phyloP scores from a whole-genome alignment of 768 basidiomycete genomes.

The Termitomyces sp. region DNA sequence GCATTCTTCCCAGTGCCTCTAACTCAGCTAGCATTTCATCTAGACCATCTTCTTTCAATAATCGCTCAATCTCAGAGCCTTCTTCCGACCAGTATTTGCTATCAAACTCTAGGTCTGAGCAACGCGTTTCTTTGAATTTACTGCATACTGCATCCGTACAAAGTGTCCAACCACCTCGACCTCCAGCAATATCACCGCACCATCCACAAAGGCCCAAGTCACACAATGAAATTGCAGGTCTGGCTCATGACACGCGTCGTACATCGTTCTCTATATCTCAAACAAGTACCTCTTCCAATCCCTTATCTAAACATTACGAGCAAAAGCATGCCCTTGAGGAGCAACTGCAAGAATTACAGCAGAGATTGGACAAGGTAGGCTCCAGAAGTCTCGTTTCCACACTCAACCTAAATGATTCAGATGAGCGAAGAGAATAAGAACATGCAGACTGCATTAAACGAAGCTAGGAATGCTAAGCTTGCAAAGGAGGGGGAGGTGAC shows the following conservation, averaged over 20 bases:
- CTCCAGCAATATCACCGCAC: slow-evolving; percentile 6
- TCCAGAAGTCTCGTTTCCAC: slow-evolving; percentile 1
- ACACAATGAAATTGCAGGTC: background rate
- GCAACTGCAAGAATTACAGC: slow-evolving; percentile 25
- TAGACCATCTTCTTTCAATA: background rate
- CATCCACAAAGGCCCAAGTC: background rate
- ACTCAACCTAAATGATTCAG: slow-evolving; percentile 25
- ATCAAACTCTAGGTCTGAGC: background rate
- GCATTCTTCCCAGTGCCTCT: slow-evolving; percentile 21
- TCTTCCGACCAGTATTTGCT: background rate
- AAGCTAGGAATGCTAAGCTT: slow-evolving; percentile 44
- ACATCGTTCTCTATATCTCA: background rate
- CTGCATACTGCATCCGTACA: background rate
- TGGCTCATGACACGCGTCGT: background rate
- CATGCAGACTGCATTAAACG: slow-evolving; percentile 38
- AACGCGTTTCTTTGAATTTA: background rate
- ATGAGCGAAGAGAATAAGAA: slow-evolving; percentile 44
- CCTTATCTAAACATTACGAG: background rate
- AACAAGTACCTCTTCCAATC: background rate
- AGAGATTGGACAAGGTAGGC: slow-evolving; percentile 43
- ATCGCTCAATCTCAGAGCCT: background rate
- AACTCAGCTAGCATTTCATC: background rate
- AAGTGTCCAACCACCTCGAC: slow-evolving; percentile 9
- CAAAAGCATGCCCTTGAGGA: slow-evolving; percentile 12
- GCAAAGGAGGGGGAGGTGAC: slow-evolving; percentile 69